These are phyloP conservation scores for Microsporum ferrugineum DNA, from an alignment of 2,329 filamentous ascomycete species.

Conservation along the genomic window DNA sequence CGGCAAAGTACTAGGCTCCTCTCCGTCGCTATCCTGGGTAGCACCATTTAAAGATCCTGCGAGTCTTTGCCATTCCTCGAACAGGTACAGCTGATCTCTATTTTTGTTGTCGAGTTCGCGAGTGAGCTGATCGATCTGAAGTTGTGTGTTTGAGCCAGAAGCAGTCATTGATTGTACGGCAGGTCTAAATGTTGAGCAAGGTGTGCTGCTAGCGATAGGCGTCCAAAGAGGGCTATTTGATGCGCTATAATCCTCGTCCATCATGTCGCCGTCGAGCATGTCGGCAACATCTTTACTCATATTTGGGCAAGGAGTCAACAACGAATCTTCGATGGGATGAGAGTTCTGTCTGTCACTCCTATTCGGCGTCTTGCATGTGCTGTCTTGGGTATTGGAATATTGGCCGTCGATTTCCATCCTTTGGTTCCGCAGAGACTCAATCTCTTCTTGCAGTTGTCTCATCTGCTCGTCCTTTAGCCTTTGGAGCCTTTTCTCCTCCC, in stretches of 20 bases:
- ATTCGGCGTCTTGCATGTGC: not conserved
- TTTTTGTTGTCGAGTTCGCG: constrained; percentile 30
- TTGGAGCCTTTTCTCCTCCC: constrained; percentile 17
- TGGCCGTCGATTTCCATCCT: constrained; percentile 7
- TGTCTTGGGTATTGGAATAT: not conserved
- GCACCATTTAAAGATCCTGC: constrained; percentile 17
- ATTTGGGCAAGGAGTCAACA: not conserved
- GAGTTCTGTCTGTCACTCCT: not conserved
- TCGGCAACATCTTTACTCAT: not conserved
- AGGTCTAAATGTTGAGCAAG: not conserved
- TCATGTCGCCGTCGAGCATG: not conserved
- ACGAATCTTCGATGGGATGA: not conserved
- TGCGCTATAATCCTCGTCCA: not conserved
- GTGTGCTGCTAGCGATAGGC: not conserved
- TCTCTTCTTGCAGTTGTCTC: constrained; percentile 18
- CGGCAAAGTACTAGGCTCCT: constrained; percentile 19
- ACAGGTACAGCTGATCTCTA: constrained; percentile 31
- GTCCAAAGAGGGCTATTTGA: constrained; percentile 2
- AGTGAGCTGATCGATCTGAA: constrained; percentile 17
- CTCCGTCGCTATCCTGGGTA: not conserved
- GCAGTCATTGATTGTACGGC: constrained; percentile 9
- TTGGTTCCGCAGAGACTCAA: constrained; percentile 17
- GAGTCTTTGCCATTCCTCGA: constrained; percentile 30
- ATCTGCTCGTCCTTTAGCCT: constrained; percentile 25
- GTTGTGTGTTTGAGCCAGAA: constrained; percentile 4